A percentile compares a stretch with the other conserved stretches of the same genome.
Conservation (phyloP, 2,329 filamentous ascomycete species). For the Chaetothyriales sp. region DNA sequence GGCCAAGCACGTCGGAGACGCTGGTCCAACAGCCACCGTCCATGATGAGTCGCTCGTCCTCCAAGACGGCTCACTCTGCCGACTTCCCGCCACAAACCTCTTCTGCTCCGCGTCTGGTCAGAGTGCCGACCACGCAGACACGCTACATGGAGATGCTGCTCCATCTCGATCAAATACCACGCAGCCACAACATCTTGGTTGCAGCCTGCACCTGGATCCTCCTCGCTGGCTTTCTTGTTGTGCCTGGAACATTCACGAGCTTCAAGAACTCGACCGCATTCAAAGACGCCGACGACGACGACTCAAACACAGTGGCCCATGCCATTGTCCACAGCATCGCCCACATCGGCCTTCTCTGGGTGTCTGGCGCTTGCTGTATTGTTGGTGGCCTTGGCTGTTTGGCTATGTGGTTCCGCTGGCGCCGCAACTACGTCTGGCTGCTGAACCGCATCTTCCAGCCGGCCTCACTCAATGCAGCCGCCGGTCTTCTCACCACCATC, state of each 20-base stretch:
- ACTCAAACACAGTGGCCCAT: conserved; percentile 19
- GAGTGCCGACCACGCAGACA: background rate
- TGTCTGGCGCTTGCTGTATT: conserved; percentile 32
- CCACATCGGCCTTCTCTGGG: conserved; percentile 31
- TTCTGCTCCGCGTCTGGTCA: background rate
- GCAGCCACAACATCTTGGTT: conserved; percentile 32
- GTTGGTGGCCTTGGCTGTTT: conserved; percentile 30
- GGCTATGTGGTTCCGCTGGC: conserved; percentile 33
- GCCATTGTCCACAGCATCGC: conserved; percentile 22
- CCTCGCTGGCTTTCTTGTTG: conserved; percentile 40
- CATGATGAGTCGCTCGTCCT: too few species aligned
- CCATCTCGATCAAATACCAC: conserved; percentile 22
- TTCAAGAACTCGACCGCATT: conserved; percentile 24
- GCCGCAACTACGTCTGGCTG: conserved; percentile 42
- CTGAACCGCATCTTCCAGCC: conserved; percentile 38
- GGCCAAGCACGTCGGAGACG: too few species aligned
- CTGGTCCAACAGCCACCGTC: too few species aligned
- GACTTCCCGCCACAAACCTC: too few species aligned
- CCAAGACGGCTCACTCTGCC: too few species aligned
- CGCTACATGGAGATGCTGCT: conserved; percentile 19
- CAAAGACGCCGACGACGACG: conserved; percentile 18
- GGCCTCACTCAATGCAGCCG: conserved; percentile 32
- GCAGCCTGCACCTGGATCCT: conserved; percentile 37
- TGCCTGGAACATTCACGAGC: conserved; percentile 40
- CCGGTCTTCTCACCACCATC: conserved; percentile 38